phyloP scores from a whole-genome alignment of 768 basidiomycete genomes.

The Boletus vinaceobasis region DNA sequence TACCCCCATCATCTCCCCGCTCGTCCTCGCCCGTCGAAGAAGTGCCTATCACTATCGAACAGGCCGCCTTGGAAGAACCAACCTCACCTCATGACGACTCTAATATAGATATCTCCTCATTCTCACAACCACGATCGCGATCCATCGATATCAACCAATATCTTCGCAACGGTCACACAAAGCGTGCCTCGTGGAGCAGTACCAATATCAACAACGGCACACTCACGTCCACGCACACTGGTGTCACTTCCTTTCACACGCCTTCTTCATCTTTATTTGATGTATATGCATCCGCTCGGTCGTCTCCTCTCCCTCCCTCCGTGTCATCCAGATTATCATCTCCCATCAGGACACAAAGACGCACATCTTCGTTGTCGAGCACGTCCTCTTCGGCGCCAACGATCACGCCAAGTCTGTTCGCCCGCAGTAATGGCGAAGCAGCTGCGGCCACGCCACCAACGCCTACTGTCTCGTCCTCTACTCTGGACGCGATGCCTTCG shows the following conservation, averaged over 20 bases:
- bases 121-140: slow-evolving; percentile 17
- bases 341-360: slow-evolving; percentile 27
- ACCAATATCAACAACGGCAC: slow-evolving; percentile 46
- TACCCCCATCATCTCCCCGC: slow-evolving; percentile 37
- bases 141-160: slow-evolving; percentile 27
- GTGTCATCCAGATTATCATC: slow-evolving; percentile 27
- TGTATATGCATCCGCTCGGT: slow-evolving; percentile 55
- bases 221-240: slow-evolving; percentile 54
- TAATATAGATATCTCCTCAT: slow-evolving; percentile 20
- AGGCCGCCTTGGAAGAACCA: slow-evolving; percentile 14
- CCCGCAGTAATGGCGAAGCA: slow-evolving; percentile 27
- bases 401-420: slow-evolving; percentile 59
- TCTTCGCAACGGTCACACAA: slow-evolving; percentile 30
- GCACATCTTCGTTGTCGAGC: slow-evolving; percentile 38
- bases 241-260: slow-evolving; percentile 67
- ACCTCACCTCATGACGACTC: not conserved
- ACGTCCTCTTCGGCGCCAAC: slow-evolving; percentile 44
- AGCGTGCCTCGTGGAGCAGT: slow-evolving; percentile 46
- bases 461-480: slow-evolving; percentile 8
- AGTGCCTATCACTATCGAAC: slow-evolving; percentile 11
- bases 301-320: slow-evolving; percentile 48
- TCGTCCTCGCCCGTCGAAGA: slow-evolving; percentile 11
- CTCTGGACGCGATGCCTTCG: slow-evolving; percentile 24
- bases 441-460: slow-evolving; percentile 14
- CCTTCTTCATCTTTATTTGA: slow-evolving; percentile 77